Percentiles rank a stretch among this genome's conserved stretches.
phyloP scores from a whole-genome alignment of 495 filamentous ascomycete genomes.

The Elasticomyces elasticus region DNA sequence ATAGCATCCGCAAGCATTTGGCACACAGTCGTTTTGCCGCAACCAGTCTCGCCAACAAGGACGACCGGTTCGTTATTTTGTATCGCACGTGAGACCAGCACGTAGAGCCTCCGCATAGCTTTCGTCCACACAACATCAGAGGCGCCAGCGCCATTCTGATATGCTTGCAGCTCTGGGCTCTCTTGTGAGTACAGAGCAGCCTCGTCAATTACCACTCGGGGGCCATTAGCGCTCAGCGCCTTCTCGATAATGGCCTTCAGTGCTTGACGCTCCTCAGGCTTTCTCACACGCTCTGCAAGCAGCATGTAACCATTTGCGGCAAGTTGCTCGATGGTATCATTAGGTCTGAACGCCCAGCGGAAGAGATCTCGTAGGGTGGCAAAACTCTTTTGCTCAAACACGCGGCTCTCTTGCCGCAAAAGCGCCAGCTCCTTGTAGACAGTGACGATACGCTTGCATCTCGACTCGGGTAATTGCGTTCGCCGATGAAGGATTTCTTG shows the following conservation, averaged over 20 bases:
- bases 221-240: slow-evolving; percentile 54
- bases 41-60: slow-evolving; percentile 91
- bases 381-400: slow-evolving; percentile 97
- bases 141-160: slow-evolving; percentile 37
- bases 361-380: slow-evolving; percentile 95
- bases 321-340: slow-evolving; percentile 76
- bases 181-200: slow-evolving; percentile 55
- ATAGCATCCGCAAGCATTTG: slow-evolving; percentile 80
- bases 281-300: slow-evolving; percentile 86
- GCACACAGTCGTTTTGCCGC: slow-evolving; percentile 93
- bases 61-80: slow-evolving; percentile 88
- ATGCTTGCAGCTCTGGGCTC: slow-evolving; percentile 44
- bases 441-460: slow-evolving; percentile 80
- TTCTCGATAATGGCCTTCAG: slow-evolving; percentile 85
- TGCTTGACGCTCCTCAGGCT: slow-evolving; percentile 68
- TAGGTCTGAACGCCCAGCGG: slow-evolving; percentile 82
- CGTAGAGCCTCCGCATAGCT: slow-evolving; percentile 82
- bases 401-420: slow-evolving; percentile 72
- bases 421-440: slow-evolving; percentile 87
- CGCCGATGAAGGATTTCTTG: slow-evolving; percentile 82
- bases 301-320: slow-evolving; percentile 94
- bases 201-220: slow-evolving; percentile 62
- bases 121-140: slow-evolving; percentile 81
- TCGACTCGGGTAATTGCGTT: slow-evolving; percentile 80
- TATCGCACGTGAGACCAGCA: slow-evolving; percentile 73